A percentile compares a stretch with the other conserved stretches of the same genome.
Evolutionary conservation across 345 rosid genomes (phyloP).

Genomic region (Linum trigynum): DNA sequence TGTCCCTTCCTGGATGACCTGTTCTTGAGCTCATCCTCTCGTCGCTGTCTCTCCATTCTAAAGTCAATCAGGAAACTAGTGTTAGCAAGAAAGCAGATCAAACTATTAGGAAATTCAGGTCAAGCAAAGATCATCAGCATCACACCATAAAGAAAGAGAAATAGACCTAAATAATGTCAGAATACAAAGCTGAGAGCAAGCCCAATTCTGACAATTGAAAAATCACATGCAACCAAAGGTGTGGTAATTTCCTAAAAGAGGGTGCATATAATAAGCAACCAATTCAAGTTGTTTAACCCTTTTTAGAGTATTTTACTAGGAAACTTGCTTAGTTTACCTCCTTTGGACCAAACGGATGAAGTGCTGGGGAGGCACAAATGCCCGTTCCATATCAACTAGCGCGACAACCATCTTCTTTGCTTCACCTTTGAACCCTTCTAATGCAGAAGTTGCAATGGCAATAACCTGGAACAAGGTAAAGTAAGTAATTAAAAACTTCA

Average conservation of each 20-base stretch:
- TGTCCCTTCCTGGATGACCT: constrained; percentile 12
- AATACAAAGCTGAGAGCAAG: background rate
- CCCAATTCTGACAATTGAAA: background rate
- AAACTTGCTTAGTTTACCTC: constrained; percentile 32
- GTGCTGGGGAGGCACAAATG: constrained; percentile 98
- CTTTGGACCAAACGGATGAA: constrained; percentile 96
- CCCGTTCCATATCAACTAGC: constrained; percentile 98
- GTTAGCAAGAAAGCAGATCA: background rate
- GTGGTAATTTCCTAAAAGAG: background rate
- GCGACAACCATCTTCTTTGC: constrained; percentile 97
- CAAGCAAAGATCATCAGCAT: background rate
- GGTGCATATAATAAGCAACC: background rate
- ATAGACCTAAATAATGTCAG: background rate
- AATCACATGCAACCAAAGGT: background rate
- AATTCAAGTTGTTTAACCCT: background rate
- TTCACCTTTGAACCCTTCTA: constrained; percentile 86
- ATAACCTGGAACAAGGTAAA: constrained; percentile 43
- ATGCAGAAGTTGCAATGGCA: constrained; percentile 81
- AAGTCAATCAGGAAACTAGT: background rate
- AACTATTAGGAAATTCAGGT: background rate
- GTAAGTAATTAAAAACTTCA: constrained; percentile 8
- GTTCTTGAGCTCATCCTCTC: constrained; percentile 18
- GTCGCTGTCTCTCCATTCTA: constrained; percentile 26
- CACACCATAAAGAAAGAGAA: background rate
- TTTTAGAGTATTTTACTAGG: background rate